Conservation (phyloP, 225 moss, liverwort and hornwort species). For the Pseudoscleropodium purum region DNA sequence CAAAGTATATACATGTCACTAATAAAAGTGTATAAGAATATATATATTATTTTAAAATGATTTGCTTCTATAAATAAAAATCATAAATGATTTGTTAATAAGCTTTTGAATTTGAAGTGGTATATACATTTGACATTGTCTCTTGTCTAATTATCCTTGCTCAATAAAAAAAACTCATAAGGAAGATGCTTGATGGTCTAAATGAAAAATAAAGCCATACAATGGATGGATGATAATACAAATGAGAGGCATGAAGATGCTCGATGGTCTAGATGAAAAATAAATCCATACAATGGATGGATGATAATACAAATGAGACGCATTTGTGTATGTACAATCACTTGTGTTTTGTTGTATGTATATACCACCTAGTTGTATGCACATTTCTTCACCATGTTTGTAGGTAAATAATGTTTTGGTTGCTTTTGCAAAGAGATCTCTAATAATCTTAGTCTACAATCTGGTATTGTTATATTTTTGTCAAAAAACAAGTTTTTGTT, state of each 20-base stretch:
- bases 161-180: background rate
- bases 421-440: background rate
- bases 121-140: background rate
- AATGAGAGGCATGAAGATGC: background rate
- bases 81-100: background rate
- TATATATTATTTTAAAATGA: background rate
- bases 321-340: too few relatives aligned
- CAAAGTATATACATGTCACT: background rate
- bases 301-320: too few relatives aligned
- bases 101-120: background rate
- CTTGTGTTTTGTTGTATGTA: too few relatives aligned
- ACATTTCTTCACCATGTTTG: background rate
- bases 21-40: background rate
- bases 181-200: background rate
- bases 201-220: background rate
- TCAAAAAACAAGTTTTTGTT: background rate
- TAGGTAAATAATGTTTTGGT: background rate
- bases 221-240: background rate
- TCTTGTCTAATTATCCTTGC: fast-evolving
- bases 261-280: too few relatives aligned
- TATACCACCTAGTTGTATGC: background rate
- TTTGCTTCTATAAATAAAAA: background rate
- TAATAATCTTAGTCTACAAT: background rate
- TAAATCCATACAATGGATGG: too few relatives aligned
- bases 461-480: background rate